phyloP scores from a whole-genome alignment of 208 protist genomes.

The Trypanosomatidae sp. region DNA sequence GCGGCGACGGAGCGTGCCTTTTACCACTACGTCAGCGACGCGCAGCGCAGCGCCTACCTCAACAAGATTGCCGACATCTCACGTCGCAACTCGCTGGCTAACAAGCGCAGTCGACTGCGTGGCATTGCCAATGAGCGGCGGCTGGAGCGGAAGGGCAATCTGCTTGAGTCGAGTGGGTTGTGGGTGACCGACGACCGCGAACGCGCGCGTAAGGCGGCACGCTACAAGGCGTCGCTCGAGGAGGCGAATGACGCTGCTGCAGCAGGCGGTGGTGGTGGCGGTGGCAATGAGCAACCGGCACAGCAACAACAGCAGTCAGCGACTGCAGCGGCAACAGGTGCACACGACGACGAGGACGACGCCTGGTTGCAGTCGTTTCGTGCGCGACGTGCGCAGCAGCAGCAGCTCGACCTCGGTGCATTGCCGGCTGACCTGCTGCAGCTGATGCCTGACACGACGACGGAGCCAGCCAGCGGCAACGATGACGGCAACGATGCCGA shows the following conservation, averaged over 20 bases:
- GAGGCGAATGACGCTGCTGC: constrained; percentile 5
- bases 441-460: no score
- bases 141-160: constrained; percentile 34
- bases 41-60: constrained; percentile 35
- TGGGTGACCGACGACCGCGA: constrained; percentile 52
- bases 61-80: constrained; percentile 49
- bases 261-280: background rate
- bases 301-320: background rate
- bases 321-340: background rate
- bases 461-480: no score
- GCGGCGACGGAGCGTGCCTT: constrained; percentile 23
- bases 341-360: no score
- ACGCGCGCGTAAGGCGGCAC: constrained; percentile 29
- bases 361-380: no score
- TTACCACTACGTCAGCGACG: constrained; percentile 41
- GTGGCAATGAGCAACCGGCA: background rate
- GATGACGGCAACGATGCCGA: no score
- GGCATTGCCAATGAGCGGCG: constrained; percentile 53
- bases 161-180: constrained; percentile 50
- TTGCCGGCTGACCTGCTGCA: no score
- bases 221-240: constrained; percentile 15
- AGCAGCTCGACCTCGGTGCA: no score
- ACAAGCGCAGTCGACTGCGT: constrained; percentile 25
- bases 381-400: no score
- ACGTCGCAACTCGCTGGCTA: constrained; percentile 29